Evolutionary conservation across 352 stramenopile genomes (phyloP), one percentile per base, ranked within the genome.

Genomic region (Salisapilia sapeloensis): DNA sequence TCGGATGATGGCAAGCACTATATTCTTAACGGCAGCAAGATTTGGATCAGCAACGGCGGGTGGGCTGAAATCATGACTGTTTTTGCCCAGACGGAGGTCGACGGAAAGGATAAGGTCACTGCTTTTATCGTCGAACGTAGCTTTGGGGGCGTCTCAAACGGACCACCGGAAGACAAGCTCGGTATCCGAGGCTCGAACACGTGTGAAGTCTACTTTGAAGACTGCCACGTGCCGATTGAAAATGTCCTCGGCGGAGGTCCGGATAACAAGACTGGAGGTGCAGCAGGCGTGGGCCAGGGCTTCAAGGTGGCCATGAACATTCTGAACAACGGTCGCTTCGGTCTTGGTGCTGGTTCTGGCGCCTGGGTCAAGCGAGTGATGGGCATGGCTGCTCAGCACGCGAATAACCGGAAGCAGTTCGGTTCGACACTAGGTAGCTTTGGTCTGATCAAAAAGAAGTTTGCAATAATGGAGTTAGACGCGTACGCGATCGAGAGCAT

Each of bases 31-130:
- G 85, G 85, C 46, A 70, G 64, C 48, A 98, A 98, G 64, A 81
- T 97, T 38, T 98, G 92, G 92, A 98, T 98, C 52, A 96, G 82
- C 33, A 98, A 97, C 70, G 84, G 82, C 17, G 84, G 72, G 25
- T 90, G 95, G 60, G 92, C 92, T n/a, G 83, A 95, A 11, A 58
- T 97, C 33, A 97, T 97, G 72, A 87, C 96, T 12, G 86, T 98
- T 8, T 97, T 98, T 61, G 92, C 91, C 15, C 96, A 97, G 62
- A 92, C 64, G 1, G 74, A 97, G 40, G 75, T 89, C n/a, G 52
- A 92, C 36, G 91, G 91, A 38, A 95, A 97, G 66, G 95, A 96
- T 60, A 96, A 96, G 33, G 95, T 98, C 40, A 98, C 92, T 29
- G 92, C 85, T 23, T 98, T 98, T 50, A 93, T 98, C 50, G 89